Evolutionary conservation across 768 basidiomycete genomes (phyloP).

Genomic region (Rubroboletus pulcherrimus): DNA sequence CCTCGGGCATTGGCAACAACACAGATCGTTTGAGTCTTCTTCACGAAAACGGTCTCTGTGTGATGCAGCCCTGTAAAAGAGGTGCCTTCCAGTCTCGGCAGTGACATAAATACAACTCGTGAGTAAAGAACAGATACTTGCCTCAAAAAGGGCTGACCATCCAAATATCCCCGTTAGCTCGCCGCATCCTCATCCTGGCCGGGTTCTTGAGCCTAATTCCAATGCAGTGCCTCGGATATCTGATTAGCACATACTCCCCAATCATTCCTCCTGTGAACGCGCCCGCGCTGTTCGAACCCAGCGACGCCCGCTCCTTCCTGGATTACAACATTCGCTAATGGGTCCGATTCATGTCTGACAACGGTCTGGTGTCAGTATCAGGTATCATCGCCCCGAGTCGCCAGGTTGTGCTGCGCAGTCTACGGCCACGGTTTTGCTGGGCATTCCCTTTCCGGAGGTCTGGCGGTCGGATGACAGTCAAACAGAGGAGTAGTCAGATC

Average conservation of each 20-base stretch:
- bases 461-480: constrained; percentile 15
- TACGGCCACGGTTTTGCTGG: constrained; percentile 1
- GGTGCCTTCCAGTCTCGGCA: constrained; percentile 34
- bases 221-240: constrained; percentile 38
- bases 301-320: constrained; percentile 13
- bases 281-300: constrained; percentile 22
- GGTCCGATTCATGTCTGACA: constrained; percentile 8
- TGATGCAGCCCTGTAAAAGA: constrained; percentile 31
- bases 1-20: constrained; percentile 33
- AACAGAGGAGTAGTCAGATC: constrained; percentile 10
- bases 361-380: not conserved
- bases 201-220: constrained; percentile 34
- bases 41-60: constrained; percentile 33
- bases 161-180: constrained; percentile 21
- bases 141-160: constrained; percentile 23
- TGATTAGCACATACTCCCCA: constrained; percentile 28
- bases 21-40: constrained; percentile 31
- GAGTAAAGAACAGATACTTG: constrained; percentile 28
- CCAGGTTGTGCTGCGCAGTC: constrained; percentile 2
- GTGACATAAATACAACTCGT: constrained; percentile 35
- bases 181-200: constrained; percentile 8
- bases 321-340: constrained; percentile 9
- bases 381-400: constrained; percentile 1
- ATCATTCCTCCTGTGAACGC: constrained; percentile 25
- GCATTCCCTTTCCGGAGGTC: constrained; percentile 4